Evolutionary conservation across 768 basidiomycete species (phyloP), one percentile per base, ranked within the genome.

Genomic region (Lactifluus hygrophoroides): DNA sequence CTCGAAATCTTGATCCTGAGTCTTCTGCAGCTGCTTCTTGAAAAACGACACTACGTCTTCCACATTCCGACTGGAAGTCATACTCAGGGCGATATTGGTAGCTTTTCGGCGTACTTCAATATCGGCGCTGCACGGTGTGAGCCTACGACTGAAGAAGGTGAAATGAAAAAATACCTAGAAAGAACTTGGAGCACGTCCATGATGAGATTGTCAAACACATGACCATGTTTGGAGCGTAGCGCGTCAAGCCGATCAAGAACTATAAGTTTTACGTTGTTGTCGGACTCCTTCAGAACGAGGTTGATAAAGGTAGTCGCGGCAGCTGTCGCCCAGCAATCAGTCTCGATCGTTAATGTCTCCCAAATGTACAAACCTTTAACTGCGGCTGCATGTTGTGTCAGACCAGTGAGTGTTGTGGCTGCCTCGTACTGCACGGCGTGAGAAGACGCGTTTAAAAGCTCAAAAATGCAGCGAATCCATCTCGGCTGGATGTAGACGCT

Each of bases 201-300:
- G 61, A 94, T 93, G 51, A 97, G 80, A 13, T 84, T 80, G 67
- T 98, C 94, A 40, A 98, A 75, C 37, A 97, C 84, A 66, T 84
- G 84, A 17, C 90, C 94, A 70, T 97, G 94, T 67, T 86, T 90
- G 5, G 83, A 76, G 44, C 90, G 82, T 21, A 99, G 77, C 34
- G 72, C 73, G 54, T 97, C 90, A 35, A 99, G 80, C 45, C 96
- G 85, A 68, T 95, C 90, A 25, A 99, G 79, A 17, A 98, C 95
- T 58, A 98, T 98, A 45, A 97, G 81, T 72, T 97, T 98, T 71
- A 97, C 95, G 66, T 99, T 99, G 74, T 98, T 99, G 74, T 98
- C 95, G 1, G 94, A 92, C 72, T 98, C 95, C 73, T 94, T 95
- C 70, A 88, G 78, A 59, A 94, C 85, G 46, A 98, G 82, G 63